Percentiles rank a stretch among this genome's conserved stretches.
phyloP scores from a whole-genome alignment of 306 rosid genomes.

The Lupinus albus region DNA sequence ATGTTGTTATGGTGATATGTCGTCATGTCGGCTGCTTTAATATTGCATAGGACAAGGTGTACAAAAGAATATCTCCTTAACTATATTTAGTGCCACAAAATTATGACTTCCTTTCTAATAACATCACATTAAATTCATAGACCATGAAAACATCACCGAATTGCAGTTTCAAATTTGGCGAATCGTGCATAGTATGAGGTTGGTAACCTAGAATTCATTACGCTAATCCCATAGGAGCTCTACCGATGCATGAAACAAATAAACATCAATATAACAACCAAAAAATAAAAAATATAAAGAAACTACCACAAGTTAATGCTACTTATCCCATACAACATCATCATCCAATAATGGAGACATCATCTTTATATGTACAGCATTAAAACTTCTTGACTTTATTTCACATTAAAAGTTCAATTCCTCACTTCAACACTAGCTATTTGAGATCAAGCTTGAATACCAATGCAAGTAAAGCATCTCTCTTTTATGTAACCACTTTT shows the following conservation, averaged over 20 bases:
- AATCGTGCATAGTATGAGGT: neutral
- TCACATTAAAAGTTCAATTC: neutral
- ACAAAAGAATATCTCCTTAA: conserved; percentile 20
- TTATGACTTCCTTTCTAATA: neutral
- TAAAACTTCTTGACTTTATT: conserved; percentile 12
- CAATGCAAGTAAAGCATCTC: conserved; percentile 8
- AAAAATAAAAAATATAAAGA: neutral
- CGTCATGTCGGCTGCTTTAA: neutral
- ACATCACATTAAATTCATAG: conserved; percentile 10
- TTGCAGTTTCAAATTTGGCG: conserved; percentile 8
- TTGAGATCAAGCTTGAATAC: neutral
- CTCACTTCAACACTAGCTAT: conserved; percentile 31
- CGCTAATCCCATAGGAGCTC: conserved; percentile 6
- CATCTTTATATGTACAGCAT: neutral
- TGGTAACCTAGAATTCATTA: neutral
- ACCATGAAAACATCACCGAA: neutral
- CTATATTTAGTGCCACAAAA: neutral
- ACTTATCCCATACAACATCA: conserved; percentile 8
- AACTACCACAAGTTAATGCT: conserved; percentile 3
- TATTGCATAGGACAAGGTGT: neutral
- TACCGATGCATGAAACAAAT: conserved; percentile 1
- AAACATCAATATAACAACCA: neutral
- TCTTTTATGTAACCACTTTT: neutral
- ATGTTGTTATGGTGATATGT: neutral
- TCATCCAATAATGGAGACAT: neutral